These are phyloP conservation scores for Exophiala oligosperma DNA, from an alignment of 2,329 filamentous ascomycete species.

Conservation along the genomic window DNA sequence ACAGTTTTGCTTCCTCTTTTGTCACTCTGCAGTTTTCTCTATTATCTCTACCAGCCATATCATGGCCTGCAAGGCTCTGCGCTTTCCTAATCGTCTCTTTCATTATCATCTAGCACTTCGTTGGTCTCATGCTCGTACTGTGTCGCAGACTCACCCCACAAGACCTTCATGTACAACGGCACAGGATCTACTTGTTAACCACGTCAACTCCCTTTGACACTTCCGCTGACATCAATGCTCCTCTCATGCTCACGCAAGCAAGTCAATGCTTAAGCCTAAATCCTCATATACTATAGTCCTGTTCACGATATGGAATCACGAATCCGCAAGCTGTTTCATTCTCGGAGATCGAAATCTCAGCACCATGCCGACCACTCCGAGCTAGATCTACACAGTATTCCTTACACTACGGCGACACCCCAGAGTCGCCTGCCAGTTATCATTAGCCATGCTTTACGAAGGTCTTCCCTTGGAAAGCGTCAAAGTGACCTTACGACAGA, in stretches of 20 bases:
- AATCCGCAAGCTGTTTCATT: constrained; percentile 21
- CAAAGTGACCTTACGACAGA: neutral
- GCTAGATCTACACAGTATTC: constrained; percentile 21
- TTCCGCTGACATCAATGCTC: constrained; percentile 13
- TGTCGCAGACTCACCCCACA: constrained; percentile 4
- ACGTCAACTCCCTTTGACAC: constrained; percentile 20
- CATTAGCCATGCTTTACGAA: constrained; percentile 19
- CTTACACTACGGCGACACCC: constrained; percentile 18
- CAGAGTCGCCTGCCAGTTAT: constrained; percentile 19
- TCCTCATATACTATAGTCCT: neutral
- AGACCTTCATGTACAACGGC: neutral
- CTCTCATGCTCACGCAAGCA: constrained; percentile 3
- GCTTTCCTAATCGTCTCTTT: constrained; percentile 4
- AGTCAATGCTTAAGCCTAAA: constrained; percentile 16
- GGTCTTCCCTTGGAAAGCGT: constrained; percentile 9
- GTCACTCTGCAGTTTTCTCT: neutral
- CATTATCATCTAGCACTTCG: constrained; percentile 16
- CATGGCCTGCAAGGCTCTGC: constrained; percentile 3
- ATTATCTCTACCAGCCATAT: constrained; percentile 3
- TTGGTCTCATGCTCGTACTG: constrained; percentile 10
- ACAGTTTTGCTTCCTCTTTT: constrained; percentile 17
- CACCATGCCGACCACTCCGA: constrained; percentile 8
- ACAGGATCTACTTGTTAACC: constrained; percentile 13
- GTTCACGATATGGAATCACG: constrained; percentile 22
- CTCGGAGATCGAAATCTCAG: constrained; percentile 10